Evolutionary conservation across 495 filamentous ascomycete genomes (phyloP).

Genomic region (Neurospora sp.): DNA sequence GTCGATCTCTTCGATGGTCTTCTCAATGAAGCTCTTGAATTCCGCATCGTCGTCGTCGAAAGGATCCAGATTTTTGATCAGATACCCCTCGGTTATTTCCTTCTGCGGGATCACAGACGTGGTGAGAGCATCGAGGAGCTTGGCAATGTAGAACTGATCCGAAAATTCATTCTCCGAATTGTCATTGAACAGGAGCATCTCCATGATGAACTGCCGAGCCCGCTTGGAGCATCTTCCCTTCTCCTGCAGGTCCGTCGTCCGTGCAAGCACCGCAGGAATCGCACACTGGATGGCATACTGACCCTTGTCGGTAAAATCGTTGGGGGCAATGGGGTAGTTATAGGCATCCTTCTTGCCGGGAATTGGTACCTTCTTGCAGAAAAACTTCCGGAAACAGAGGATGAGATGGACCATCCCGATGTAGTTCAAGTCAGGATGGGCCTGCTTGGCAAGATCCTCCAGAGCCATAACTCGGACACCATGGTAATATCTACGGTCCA

Average conservation of each 20-base stretch:
- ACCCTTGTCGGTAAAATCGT: constrained; percentile 79
- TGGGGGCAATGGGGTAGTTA: constrained; percentile 66
- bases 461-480: constrained; percentile 80
- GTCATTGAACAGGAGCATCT: constrained; percentile 86
- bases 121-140: constrained; percentile 68
- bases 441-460: constrained; percentile 61
- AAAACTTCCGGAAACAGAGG: constrained; percentile 76
- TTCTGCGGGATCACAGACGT: constrained; percentile 58
- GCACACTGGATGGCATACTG: constrained; percentile 73
- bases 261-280: constrained; percentile 69
- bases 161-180: constrained; percentile 81
- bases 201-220: constrained; percentile 71
- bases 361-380: constrained; percentile 51
- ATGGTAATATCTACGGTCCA: constrained; percentile 88
- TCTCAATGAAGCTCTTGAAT: constrained; percentile 46
- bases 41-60: constrained; percentile 33
- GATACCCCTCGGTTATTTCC: constrained; percentile 44
- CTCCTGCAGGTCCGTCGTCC: constrained; percentile 49
- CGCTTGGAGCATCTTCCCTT: constrained; percentile 64
- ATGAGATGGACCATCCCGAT: constrained; percentile 77
- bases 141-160: constrained; percentile 75
- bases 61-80: constrained; percentile 20
- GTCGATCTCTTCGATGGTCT: constrained; percentile 75
- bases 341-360: constrained; percentile 25
- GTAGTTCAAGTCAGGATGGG: constrained; percentile 51